Base-by-base conservation (phyloP, 2,329 filamentous ascomycete species). In the Xylaria sp. region DNA sequence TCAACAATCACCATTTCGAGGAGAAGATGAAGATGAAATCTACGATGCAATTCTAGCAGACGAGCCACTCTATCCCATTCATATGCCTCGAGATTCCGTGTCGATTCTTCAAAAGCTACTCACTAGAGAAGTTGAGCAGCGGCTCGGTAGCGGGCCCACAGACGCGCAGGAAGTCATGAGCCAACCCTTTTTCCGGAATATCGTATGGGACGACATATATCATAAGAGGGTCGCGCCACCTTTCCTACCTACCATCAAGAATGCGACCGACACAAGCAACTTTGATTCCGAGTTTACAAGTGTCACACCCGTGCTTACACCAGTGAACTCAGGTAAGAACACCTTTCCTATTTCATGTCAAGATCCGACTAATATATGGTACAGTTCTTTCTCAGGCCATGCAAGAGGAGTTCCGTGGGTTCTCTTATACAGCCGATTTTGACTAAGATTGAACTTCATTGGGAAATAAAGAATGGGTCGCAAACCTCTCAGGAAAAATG, bases 101-200 rank as follows among this genome's bases (percentile, higher is more conserved):
- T 97, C 95, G 4, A 98, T 99, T 73, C 87, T 99, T 47, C 96
- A 99, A 83, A 99, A 99, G 84, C 88, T 99, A 63, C 88, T 99
- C 71, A 99, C 94, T 8, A 91, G 96, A 72, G 96, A 99, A 81
- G 96, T 96, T 0, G 96, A 98, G 76, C 87, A 96, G 78, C 91
- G 96, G 73, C 87, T 99, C 35, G 96, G 96, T 71, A 97, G 93
- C 74, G 96, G 96, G 3, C 95, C 96, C 2, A 98, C 96, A 0
- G 96, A 99, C 82, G 96, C 96, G 2, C 94, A 98, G 81, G 96
- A 99, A 82, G 92, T 99, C 78, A 99, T 99, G 96, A 97, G 91
- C 78, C 96, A 99, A 80, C 93, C 96, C 1, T 99, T 99, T 86
- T 99, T 99, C 86, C 88, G 94, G 70, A 97, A 96, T 79, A 93